Percentiles rank a stretch among this genome's conserved stretches.
Evolutionary conservation across 2,329 filamentous ascomycete species (phyloP).

Genomic region (Alternaria hordeiaustralica): DNA sequence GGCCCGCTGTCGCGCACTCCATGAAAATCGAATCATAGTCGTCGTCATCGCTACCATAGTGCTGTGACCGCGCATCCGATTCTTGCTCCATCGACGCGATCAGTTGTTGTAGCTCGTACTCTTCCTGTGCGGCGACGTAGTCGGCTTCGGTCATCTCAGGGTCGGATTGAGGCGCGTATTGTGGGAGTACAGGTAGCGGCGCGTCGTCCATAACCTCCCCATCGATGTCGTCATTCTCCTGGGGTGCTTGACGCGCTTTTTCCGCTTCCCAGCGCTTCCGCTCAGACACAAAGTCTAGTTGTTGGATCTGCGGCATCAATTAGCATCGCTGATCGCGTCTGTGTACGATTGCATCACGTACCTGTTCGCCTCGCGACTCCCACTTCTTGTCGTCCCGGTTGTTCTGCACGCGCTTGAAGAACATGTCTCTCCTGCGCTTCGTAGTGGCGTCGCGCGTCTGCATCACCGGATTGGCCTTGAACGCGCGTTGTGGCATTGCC

Average conservation of each 20-base stretch:
- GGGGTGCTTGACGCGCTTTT: conserved; percentile 51
- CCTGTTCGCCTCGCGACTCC: conserved; percentile 55
- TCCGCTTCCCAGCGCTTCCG: conserved; percentile 55
- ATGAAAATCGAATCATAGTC: conserved; percentile 70
- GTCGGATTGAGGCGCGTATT: conserved; percentile 13
- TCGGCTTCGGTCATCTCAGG: conserved; percentile 47
- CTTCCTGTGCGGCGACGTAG: conserved; percentile 50
- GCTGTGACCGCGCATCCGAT: conserved; percentile 30
- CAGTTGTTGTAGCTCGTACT: conserved; percentile 54
- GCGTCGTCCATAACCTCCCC: conserved; percentile 30
- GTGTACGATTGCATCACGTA: conserved; percentile 22
- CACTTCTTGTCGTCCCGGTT: conserved; percentile 55
- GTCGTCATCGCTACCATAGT: conserved; percentile 62
- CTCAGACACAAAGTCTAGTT: conserved; percentile 54
- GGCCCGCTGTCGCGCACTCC: conserved; percentile 59
- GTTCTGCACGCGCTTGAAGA: conserved; percentile 65
- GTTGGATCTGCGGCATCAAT: conserved; percentile 50
- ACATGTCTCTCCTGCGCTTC: conserved; percentile 70
- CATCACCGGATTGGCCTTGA: conserved; percentile 69
- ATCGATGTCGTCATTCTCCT: conserved; percentile 30
- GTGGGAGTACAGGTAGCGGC: conserved; percentile 5
- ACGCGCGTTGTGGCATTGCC: conserved; percentile 42
- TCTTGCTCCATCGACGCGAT: conserved; percentile 52
- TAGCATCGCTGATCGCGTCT: not conserved
- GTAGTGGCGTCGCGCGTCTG: conserved; percentile 66